phyloP scores from a whole-genome alignment of 2,329 filamentous ascomycete species.

The Plenodomus tracheiphilus region DNA sequence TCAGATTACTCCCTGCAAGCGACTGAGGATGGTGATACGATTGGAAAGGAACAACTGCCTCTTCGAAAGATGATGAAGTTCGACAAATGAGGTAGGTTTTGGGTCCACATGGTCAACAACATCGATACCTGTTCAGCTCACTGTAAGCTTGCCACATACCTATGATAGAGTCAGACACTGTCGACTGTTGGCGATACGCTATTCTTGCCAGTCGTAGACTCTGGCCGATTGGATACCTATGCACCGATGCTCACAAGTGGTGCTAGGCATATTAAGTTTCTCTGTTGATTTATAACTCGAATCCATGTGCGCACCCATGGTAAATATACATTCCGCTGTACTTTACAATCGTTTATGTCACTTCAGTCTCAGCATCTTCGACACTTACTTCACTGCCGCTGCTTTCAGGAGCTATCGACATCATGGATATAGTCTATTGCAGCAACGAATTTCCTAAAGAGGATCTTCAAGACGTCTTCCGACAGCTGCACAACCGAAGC shows the following conservation, averaged over 20 bases:
- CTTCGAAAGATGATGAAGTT: no score
- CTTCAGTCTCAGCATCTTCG: no score
- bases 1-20: background rate
- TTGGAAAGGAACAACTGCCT: no score
- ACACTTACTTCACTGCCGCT: background rate
- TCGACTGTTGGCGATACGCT: no score
- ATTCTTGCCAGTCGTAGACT: no score
- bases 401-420: background rate
- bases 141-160: no score
- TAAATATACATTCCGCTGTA: background rate
- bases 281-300: background rate
- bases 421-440: conserved; percentile 48
- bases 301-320: background rate
- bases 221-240: background rate
- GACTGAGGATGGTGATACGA: no score
- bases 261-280: background rate
- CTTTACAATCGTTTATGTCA: background rate
- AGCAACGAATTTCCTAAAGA: conserved; percentile 55
- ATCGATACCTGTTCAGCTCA: no score
- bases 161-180: no score
- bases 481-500: conserved; percentile 46
- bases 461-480: conserved; percentile 47
- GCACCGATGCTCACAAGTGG: background rate
- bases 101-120: no score
- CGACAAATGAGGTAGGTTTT: no score